Base-by-base conservation (phyloP, 2,329 filamentous ascomycete species). In the Fusarium acutatum region DNA sequence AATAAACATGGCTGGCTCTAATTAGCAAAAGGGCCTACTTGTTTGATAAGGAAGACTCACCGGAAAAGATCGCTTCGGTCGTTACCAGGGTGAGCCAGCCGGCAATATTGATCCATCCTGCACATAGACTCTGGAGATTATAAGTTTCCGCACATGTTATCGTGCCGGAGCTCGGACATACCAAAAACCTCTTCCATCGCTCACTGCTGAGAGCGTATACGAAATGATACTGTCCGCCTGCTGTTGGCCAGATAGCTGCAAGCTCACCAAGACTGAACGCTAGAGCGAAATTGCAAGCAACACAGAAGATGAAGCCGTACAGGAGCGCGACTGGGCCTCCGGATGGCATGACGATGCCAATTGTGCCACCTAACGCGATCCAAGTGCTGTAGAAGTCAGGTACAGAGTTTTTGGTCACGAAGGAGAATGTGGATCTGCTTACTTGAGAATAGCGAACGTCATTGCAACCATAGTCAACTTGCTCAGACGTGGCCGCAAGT, bases 381-480 rank as follows among this genome's bases (percentile, higher is more conserved):
- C 53, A 57, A 13, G 53, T 57, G 18, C 53, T 56, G 17, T 6
- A 24, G 6, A 32, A 9, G 37, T 56, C 17, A 44, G 53, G 4
- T 26, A 8, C 7, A 9, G 15, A 17, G 13, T 14, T 4, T n/a
- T 14, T 30, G 4, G 6, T 7, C 7, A 6, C 1, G 3, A 41
- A n/a, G 1, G 11, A 15, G 1, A 11, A 7, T 24, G 17, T 15
- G 13, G 17, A 24, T 24, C 8, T 32, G 7, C 53, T 44, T 24
- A 56, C 53, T 57, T 57, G n/a, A 57, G 53, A 46, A 57, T 57
- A 3, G 53, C 53, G 4, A 57, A 57, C 9, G 53, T 57, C 53
- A 57, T 57, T 26, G 53, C 53, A 7, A 57, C 53, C 53, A 57
- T 57, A 12, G 53, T 46, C 53, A 57, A 24, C 53, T 46, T 57